Evolutionary conservation across 495 filamentous ascomycete genomes (phyloP), one percentile per base, ranked within the genome.

Genomic region (Parmelia sp.): DNA sequence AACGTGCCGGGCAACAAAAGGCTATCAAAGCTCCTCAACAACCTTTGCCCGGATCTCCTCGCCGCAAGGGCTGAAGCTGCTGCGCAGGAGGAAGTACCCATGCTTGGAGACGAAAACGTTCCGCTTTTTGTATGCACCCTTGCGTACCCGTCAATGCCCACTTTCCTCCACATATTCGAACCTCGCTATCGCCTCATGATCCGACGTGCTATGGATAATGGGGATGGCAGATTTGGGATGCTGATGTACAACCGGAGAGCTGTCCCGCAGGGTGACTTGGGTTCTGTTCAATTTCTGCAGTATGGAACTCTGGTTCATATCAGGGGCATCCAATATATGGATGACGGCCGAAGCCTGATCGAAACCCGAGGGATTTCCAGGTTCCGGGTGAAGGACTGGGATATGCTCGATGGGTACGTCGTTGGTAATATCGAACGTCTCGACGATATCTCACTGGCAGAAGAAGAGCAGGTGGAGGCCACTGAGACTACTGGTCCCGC

Each of bases 171-270:
- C 71, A 82, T 97, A n/a, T 96, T 96, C 72, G 92, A 97, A 72
- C 89, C 91, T 29, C 84, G 90, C 15, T 96, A 96, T 73, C 85
- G 90, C 5, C 80, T 95, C 11, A 93, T 96, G 90, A 87, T 96
- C 27, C 84, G 87, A 56, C 85, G 91, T 33, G 88, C 86, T 12
- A 79, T 93, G 45, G 86, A 90, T 61, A 82, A 69, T 64, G 84
- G 84, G 3, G 82, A 86, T 62, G 75, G 84, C 25, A 88, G 82
- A 57, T 96, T 97, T 69, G 92, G 92, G 4, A 95, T 96, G 89
- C 77, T 95, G 29, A 83, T 88, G 74, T 84, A 84, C 67, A 91
- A 91, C 69, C 79, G 80, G 53, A 68, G 74, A 19, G 73, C 76
- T 33, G 72, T 77, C 37, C 67, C 77, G 31, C 88, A 88, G 75